Base-by-base conservation (phyloP, 805 yeast species). In the Yarrowia alimentaria region DNA sequence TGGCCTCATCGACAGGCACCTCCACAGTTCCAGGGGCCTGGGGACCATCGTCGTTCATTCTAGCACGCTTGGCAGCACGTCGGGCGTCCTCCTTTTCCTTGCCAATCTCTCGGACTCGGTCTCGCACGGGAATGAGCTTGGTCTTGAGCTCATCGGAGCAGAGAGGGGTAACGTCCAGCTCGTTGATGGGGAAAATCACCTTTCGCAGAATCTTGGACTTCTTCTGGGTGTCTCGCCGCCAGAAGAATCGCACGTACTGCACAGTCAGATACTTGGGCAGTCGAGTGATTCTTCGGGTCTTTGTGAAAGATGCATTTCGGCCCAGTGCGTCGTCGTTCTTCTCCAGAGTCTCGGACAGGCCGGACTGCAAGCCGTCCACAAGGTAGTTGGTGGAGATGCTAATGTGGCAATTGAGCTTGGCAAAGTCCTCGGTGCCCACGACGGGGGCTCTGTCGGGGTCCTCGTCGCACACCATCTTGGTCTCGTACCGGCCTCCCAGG, bases 131-230 rank as follows among this genome's bases (percentile, higher is more conserved):
- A 16, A 81, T 74, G 62, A 89, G 81, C 53, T 79, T 78, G 11
- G 71, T 70, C 62, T 79, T 81, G 57, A 89, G 78, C 9, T 79
- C 81, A n/a, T 80, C 89, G 53, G 89, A 89, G 59, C 93, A 74
- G 70, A 90, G 71, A 63, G 90, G 97, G 13, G 90, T 77, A 30
- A 88, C 73, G 65, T 93, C 99, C 53, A 91, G 72, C 66, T 86
- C 93, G 20, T 28, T 52, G 68, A 89, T 85, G 32, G 99, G 99
- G 70, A 93, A 93, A 56, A 83, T 85, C 19, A 93, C 99, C 69
- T 84, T 88, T 65, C 99, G 81, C 65, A 93, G 74, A 64, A 93
- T 93, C 69, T 93, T 93, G 14, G 96, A 85, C 71, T 93, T 93
- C 68, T 84, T 85, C 57, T 79, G 79, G 3, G 94, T 85, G 53